Percentiles rank a stretch among this genome's conserved stretches.
These are phyloP conservation scores for Nicotiana sylvestris DNA, from an alignment of 257 asterid genomes.

Conservation along the genomic window DNA sequence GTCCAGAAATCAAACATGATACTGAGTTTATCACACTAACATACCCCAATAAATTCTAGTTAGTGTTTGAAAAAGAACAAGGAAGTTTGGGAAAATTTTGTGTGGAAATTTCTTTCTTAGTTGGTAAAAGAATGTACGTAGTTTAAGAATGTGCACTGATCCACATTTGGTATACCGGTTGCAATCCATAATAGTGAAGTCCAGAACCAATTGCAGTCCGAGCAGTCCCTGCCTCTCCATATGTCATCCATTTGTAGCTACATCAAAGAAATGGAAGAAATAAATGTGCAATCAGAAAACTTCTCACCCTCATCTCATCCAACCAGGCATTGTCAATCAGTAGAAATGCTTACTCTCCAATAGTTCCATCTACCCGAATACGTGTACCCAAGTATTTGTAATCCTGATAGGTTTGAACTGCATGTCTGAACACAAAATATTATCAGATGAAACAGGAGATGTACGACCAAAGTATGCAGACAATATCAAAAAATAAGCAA, in stretches of 20 bases:
- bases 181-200: constrained; percentile 59
- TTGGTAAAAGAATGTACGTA: neutral
- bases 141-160: neutral
- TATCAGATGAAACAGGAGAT: constrained; percentile 7
- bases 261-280: constrained; percentile 12
- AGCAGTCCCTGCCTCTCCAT: constrained; percentile 87
- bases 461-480: constrained; percentile 3
- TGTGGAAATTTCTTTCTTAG: neutral
- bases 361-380: constrained; percentile 79
- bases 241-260: constrained; percentile 98
- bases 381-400: constrained; percentile 94
- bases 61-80: neutral
- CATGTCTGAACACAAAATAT: constrained; percentile 48
- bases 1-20: neutral
- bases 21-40: neutral
- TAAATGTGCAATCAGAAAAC: neutral
- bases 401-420: constrained; percentile 70
- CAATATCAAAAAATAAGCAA: neutral
- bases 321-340: neutral
- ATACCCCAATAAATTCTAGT: neutral
- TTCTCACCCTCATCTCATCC: neutral
- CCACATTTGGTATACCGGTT: constrained; percentile 41
- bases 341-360: constrained; percentile 80
- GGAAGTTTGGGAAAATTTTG: neutral
- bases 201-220: constrained; percentile 92